phyloP scores from a whole-genome alignment of 768 basidiomycete genomes.

The Termitomyces bulborhizus region DNA sequence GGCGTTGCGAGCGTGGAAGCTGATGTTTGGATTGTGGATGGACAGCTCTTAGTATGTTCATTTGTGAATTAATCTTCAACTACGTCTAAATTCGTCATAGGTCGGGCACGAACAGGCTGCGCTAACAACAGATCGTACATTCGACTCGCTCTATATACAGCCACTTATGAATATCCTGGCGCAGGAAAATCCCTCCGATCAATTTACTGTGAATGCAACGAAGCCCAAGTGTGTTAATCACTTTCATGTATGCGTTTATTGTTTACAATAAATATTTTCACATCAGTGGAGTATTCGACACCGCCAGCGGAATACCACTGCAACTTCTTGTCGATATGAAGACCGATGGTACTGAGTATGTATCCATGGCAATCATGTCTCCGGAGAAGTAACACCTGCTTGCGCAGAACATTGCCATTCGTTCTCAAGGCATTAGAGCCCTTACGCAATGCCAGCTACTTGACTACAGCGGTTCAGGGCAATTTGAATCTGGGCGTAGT shows the following conservation, averaged over 20 bases:
- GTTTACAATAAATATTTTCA: not conserved
- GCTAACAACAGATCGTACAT: constrained; percentile 34
- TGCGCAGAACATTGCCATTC: constrained; percentile 32
- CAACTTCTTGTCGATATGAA: constrained; percentile 50
- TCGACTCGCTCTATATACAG: constrained; percentile 42
- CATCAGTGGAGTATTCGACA: constrained; percentile 46
- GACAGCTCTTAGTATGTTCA: constrained; percentile 35
- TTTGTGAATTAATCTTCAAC: not conserved
- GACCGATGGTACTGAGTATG: constrained; percentile 41
- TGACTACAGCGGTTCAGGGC: constrained; percentile 41
- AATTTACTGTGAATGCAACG: constrained; percentile 35
- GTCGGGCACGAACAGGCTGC: constrained; percentile 41
- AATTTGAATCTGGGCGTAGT: constrained; percentile 28
- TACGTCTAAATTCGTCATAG: constrained; percentile 18
- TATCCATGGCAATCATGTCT: not conserved
- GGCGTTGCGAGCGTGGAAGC: constrained; percentile 50
- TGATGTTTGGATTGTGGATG: constrained; percentile 42
- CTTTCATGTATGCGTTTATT: not conserved
- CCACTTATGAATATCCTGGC: constrained; percentile 36
- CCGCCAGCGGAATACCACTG: constrained; percentile 29
- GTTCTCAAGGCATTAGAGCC: constrained; percentile 40
- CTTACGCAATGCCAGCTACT: constrained; percentile 34
- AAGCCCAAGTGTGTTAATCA: constrained; percentile 29
- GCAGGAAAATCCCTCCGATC: constrained; percentile 33
- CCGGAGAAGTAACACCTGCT: not conserved